phyloP scores from a whole-genome alignment of 2,329 filamentous ascomycete species.

The Sphaceloma murrayae region DNA sequence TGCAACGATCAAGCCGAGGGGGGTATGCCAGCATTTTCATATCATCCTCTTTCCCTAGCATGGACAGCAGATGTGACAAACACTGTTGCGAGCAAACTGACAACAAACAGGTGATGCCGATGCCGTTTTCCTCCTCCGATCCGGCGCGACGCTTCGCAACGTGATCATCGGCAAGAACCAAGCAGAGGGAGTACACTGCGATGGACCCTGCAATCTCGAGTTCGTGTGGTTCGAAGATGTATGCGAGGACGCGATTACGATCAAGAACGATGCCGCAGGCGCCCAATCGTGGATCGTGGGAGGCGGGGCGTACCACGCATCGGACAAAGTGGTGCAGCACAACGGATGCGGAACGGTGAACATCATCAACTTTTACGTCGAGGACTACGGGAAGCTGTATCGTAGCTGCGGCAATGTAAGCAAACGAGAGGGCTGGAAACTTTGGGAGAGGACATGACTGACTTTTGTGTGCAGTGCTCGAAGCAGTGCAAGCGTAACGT shows the following conservation, averaged over 20 bases:
- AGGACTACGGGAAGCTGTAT: conserved; percentile 42
- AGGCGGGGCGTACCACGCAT: conserved; percentile 32
- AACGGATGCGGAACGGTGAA: conserved; percentile 35
- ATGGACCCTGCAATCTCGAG: conserved; percentile 39
- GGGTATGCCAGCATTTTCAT: conserved; percentile 29
- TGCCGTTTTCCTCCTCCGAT: conserved; percentile 46
- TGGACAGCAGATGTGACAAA: too few relatives aligned
- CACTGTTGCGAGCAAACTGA: too few relatives aligned
- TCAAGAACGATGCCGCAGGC: conserved; percentile 24
- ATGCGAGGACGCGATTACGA: conserved; percentile 33
- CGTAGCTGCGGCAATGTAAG: conserved; percentile 41
- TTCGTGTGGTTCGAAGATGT: conserved; percentile 43
- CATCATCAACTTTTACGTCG: conserved; percentile 35
- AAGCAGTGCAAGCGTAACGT: conserved; percentile 35
- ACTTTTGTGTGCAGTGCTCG: conserved; percentile 26
- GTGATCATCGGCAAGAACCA: conserved; percentile 46
- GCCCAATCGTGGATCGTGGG: conserved; percentile 20
- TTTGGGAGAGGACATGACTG: too few relatives aligned
- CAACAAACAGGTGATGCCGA: conserved; percentile 24
- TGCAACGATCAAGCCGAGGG: conserved; percentile 39
- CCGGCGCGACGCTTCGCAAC: conserved; percentile 44
- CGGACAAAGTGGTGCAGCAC: conserved; percentile 37
- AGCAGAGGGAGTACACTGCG: conserved; percentile 45
- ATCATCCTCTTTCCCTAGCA: too few relatives aligned
- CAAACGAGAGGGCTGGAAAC: too few relatives aligned